Evolutionary conservation across 202 grass and related monocot species (phyloP).

Genomic region (Zizania palustris): DNA sequence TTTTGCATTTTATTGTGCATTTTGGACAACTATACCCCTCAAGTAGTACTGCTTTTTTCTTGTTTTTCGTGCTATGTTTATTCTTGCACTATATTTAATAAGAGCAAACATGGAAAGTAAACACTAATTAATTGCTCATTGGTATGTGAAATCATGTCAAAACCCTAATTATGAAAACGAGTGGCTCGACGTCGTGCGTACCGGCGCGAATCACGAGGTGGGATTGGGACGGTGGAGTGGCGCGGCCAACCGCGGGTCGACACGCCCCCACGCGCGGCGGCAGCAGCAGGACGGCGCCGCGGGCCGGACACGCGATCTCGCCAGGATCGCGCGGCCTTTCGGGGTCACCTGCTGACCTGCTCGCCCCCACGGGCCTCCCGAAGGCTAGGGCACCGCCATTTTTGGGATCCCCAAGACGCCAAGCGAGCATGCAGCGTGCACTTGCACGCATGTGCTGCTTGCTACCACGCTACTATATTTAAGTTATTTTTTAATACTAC

Average conservation of each 20-base stretch:
- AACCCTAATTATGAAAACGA: too few relatives aligned
- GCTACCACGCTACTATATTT: neutral
- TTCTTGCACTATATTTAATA: too few relatives aligned
- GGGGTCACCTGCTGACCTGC: constrained; percentile 27
- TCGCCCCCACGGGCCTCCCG: constrained; percentile 9
- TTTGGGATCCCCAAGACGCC: constrained; percentile 40
- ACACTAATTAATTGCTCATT: too few relatives aligned
- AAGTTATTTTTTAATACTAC: too few relatives aligned
- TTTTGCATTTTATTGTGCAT: too few relatives aligned
- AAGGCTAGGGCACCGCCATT: constrained; percentile 51
- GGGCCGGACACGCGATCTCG: constrained; percentile 48
- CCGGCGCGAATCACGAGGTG: neutral
- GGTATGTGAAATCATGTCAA: too few relatives aligned
- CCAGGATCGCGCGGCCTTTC: constrained; percentile 39
- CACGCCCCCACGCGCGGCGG: constrained; percentile 44
- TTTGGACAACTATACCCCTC: too few relatives aligned
- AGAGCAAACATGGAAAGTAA: too few relatives aligned
- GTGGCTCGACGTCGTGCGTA: neutral
- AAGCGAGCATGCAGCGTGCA: constrained; percentile 2
- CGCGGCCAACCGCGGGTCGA: constrained; percentile 37
- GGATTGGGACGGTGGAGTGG: constrained; percentile 12
- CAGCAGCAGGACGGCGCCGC: constrained; percentile 39
- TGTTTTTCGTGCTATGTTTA: too few relatives aligned
- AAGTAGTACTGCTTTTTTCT: too few relatives aligned
- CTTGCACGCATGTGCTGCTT: neutral